Percentiles rank a stretch among this genome's conserved stretches.
These are phyloP conservation scores for Ophiostoma ips DNA, from an alignment of 2,329 filamentous ascomycete species.

Conservation along the genomic window DNA sequence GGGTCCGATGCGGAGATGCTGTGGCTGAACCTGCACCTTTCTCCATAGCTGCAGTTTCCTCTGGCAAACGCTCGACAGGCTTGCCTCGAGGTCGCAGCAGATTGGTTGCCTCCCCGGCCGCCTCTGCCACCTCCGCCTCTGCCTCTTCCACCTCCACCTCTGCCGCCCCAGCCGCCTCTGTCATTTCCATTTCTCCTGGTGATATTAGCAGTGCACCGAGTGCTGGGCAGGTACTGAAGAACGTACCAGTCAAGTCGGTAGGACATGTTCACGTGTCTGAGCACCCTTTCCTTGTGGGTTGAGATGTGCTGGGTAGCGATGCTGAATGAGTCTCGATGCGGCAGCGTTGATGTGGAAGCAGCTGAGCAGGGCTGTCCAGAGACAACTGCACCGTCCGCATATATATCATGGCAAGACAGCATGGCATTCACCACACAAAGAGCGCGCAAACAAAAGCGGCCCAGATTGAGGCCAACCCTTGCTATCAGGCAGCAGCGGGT, in stretches of 20 bases:
- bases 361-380: too few relatives aligned
- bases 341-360: neutral
- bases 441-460: too few relatives aligned
- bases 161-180: too few relatives aligned
- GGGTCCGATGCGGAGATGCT: neutral
- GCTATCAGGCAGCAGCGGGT: too few relatives aligned
- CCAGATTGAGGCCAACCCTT: too few relatives aligned
- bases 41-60: neutral
- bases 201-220: too few relatives aligned
- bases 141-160: neutral
- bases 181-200: neutral
- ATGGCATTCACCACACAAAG: too few relatives aligned
- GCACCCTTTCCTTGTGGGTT: too few relatives aligned
- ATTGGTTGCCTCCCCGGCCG: neutral
- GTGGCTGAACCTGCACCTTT: constrained; percentile 1
- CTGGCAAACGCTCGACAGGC: neutral
- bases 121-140: neutral
- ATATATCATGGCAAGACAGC: too few relatives aligned
- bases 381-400: too few relatives aligned
- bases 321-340: too few relatives aligned
- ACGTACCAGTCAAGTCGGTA: neutral
- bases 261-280: neutral
- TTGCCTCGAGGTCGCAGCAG: neutral
- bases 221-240: neutral
- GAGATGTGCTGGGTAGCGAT: too few relatives aligned